Evolutionary conservation across 2,329 filamentous ascomycete genomes (phyloP).

Genomic region (Colletotrichum ledebouriae): DNA sequence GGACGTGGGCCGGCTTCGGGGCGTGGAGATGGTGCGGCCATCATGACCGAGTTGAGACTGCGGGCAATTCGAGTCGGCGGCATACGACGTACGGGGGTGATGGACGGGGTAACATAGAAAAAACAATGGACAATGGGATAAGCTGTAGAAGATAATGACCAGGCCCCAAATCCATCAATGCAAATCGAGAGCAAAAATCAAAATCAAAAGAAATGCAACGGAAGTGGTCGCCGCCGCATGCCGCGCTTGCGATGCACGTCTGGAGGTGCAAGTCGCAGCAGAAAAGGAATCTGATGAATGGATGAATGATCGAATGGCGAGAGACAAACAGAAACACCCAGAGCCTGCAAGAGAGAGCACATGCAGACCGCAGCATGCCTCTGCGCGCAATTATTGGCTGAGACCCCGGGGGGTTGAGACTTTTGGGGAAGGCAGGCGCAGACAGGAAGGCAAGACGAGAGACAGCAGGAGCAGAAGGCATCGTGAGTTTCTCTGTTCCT

Average conservation of each 20-base stretch:
- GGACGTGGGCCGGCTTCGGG: constrained; percentile 26
- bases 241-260: constrained; percentile 38
- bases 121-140: not conserved
- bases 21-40: constrained; percentile 32
- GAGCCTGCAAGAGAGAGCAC: constrained; percentile 24
- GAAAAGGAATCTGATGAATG: constrained; percentile 31
- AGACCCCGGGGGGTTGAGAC: constrained; percentile 22
- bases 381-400: constrained; percentile 30
- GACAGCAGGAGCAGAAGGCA: constrained; percentile 2
- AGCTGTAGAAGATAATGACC: not conserved
- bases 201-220: constrained; percentile 28
- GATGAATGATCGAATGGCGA: constrained; percentile 18
- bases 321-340: constrained; percentile 36
- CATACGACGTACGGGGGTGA: constrained; percentile 1
- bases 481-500: constrained; percentile 32
- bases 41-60: constrained; percentile 36
- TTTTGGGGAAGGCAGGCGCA: constrained; percentile 2
- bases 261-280: constrained; percentile 34
- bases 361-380: constrained; percentile 25
- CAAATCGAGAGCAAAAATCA: constrained; percentile 3
- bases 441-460: not conserved
- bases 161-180: not conserved
- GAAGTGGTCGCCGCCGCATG: constrained; percentile 33
- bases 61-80: constrained; percentile 29
- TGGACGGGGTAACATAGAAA: not conserved